Percentiles rank a stretch among this genome's conserved stretches.
phyloP scores from a whole-genome alignment of 2,329 filamentous ascomycete genomes.

The Leptographium lundbergii region DNA sequence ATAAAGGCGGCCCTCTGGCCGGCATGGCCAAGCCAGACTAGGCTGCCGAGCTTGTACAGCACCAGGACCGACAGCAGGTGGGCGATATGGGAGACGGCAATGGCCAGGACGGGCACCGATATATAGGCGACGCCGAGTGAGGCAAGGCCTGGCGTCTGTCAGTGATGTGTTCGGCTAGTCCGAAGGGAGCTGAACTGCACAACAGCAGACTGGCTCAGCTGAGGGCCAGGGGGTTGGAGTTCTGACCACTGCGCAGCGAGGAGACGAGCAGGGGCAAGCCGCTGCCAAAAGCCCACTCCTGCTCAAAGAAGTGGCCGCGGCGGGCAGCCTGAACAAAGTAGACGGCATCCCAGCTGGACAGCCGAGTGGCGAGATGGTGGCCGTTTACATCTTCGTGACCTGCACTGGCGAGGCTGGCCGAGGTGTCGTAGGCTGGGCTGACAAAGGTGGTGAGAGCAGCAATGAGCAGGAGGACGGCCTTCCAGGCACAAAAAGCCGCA shows the following conservation, averaged over 20 bases:
- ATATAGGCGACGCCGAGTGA: neutral
- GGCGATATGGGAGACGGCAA: constrained; percentile 56
- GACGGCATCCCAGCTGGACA: constrained; percentile 71
- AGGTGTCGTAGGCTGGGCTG: constrained; percentile 67
- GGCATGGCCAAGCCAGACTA: constrained; percentile 7
- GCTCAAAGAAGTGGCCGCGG: constrained; percentile 59
- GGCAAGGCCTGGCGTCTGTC: neutral
- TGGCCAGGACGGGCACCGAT: constrained; percentile 35
- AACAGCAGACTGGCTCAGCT: neutral
- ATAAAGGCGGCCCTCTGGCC: constrained; percentile 37
- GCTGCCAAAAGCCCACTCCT: constrained; percentile 71
- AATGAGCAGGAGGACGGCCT: constrained; percentile 50
- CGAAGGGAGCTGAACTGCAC: neutral
- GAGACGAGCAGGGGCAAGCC: constrained; percentile 32
- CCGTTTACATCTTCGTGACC: constrained; percentile 2
- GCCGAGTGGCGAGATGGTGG: constrained; percentile 29
- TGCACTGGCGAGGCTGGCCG: constrained; percentile 31
- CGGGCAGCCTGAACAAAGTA: constrained; percentile 56
- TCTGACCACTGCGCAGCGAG: constrained; percentile 20
- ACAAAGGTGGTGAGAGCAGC: constrained; percentile 35
- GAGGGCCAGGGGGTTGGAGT: neutral
- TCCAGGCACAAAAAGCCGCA: constrained; percentile 49
- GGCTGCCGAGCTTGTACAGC: constrained; percentile 10
- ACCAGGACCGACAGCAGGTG: constrained; percentile 57
- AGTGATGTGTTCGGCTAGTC: neutral